Base-by-base conservation (phyloP, 306 rosid genomes). In the Alnus rubra region DNA sequence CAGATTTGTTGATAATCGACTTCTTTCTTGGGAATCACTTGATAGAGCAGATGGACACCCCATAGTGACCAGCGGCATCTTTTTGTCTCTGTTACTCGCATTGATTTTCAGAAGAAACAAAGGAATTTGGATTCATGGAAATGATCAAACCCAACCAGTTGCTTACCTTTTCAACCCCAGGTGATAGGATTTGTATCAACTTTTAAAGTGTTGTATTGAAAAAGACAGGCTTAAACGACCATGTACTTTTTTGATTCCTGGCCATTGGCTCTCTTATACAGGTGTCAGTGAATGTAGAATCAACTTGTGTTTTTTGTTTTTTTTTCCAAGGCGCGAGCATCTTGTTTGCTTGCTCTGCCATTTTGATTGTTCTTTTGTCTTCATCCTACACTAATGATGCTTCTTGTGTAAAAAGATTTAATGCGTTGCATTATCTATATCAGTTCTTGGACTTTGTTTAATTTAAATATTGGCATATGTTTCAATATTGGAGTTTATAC, bases 61-160 rank as follows among this genome's bases (percentile, higher is more conserved):
- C 56, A 13, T 44, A 62, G 70, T 42, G 81, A 81, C 69, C 72
- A 75, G 79, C 73, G 39, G 77, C 86, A 63, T 80, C 74, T 82
- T 84, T 85, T 79, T 52, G 71, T 74, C 83, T 81, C 73, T 78
- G 86, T 92, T 84, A 80, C 78, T 71, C 73, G 78, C 73, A 55
- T 78, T 78, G 73, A 77, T 80, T 80, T 82, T 71, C 75, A 33
- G 79, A 83, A 79, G 74, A 84, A 76, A 39, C 60, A 64, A 23
- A 0, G 76, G 59, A 52, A 82, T 78, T 80, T 79, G 39, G 64
- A 80, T 58, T 73, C 74, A 19, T 31, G 33, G 82, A 52, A 70
- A 52, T 65, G 83, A 80, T 37, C 59, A 75, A 74, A 73, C 73
- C 53, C 69, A 82, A 78, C 78, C 74, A 47, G 71, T 16, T 79